phyloP scores from a whole-genome alignment of 208 protist genomes.

The Leishmania mexicana region DNA sequence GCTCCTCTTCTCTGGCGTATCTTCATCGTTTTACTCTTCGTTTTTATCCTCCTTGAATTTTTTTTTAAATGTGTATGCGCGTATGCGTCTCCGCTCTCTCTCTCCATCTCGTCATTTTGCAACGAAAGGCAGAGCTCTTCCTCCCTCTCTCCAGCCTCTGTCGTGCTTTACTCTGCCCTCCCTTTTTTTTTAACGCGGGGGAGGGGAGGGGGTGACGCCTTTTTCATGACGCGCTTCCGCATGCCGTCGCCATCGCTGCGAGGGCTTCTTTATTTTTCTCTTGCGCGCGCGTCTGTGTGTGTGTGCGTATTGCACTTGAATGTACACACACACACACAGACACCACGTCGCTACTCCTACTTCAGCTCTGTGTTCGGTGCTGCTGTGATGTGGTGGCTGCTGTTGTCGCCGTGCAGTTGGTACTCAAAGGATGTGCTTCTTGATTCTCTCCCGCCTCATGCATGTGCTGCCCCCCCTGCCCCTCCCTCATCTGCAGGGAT shows the following conservation, averaged over 20 bases:
- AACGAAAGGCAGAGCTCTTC: slow-evolving; percentile 1
- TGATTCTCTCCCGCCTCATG: neutral
- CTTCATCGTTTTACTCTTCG: neutral
- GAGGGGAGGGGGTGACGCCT: no score
- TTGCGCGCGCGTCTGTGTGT: neutral
- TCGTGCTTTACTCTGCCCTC: neutral
- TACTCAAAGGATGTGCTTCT: neutral
- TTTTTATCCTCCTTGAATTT: neutral
- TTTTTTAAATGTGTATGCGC: neutral
- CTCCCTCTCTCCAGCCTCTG: slow-evolving; percentile 11
- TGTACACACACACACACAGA: neutral
- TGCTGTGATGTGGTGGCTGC: neutral
- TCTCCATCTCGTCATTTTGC: neutral
- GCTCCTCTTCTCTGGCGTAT: neutral
- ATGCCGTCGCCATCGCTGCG: neutral
- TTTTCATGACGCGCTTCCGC: slow-evolving; percentile 1
- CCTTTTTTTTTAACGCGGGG: neutral
- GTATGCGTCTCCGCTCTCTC: neutral
- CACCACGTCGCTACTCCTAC: neutral
- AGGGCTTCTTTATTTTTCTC: neutral
- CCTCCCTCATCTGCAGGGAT: neutral
- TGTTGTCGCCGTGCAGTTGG: neutral
- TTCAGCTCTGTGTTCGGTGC: neutral
- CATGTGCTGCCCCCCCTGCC: neutral
- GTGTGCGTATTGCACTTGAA: neutral